phyloP scores from a whole-genome alignment of 1,284 basidiomycete species.

The Irpex sp. region DNA sequence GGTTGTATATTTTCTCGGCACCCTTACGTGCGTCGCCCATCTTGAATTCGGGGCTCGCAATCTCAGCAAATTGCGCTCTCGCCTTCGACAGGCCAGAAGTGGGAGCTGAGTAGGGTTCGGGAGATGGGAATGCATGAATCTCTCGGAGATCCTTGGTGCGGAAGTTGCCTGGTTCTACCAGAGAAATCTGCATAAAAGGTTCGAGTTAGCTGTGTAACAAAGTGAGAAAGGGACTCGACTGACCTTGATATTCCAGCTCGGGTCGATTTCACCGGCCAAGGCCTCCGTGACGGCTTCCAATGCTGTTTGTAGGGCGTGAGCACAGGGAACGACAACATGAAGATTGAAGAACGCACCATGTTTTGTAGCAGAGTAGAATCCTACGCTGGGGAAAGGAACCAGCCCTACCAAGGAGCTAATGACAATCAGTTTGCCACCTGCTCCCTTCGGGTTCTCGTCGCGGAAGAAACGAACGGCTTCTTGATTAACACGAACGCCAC shows the following conservation, averaged over 20 bases:
- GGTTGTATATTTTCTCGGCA: slow-evolving; percentile 4
- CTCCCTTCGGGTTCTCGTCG: slow-evolving; percentile 22
- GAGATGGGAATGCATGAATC: background rate
- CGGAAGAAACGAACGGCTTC: slow-evolving; percentile 29
- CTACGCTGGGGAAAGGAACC: slow-evolving; percentile 24
- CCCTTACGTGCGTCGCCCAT: background rate
- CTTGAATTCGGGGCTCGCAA: background rate
- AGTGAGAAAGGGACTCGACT: slow-evolving; percentile 14
- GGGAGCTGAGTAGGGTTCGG: background rate
- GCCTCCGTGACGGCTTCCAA: slow-evolving; percentile 31
- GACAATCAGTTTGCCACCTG: slow-evolving; percentile 32
- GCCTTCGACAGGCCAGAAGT: background rate
- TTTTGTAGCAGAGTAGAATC: slow-evolving; percentile 32
- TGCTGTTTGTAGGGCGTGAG: slow-evolving; percentile 13
- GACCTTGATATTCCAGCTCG: slow-evolving; percentile 40
- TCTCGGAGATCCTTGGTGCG: slow-evolving; percentile 24
- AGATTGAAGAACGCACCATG: slow-evolving; percentile 26
- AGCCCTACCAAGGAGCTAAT: slow-evolving; percentile 31
- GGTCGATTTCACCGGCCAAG: slow-evolving; percentile 31
- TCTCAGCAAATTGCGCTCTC: background rate
- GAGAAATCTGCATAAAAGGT: slow-evolving; percentile 7
- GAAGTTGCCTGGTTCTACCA: slow-evolving; percentile 35
- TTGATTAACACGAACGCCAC: slow-evolving; percentile 29
- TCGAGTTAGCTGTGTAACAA: slow-evolving; percentile 28
- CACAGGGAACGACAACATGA: background rate